phyloP scores from a whole-genome alignment of 192 early-diverging fungal species.

The Gonapodya prolifera region DNA sequence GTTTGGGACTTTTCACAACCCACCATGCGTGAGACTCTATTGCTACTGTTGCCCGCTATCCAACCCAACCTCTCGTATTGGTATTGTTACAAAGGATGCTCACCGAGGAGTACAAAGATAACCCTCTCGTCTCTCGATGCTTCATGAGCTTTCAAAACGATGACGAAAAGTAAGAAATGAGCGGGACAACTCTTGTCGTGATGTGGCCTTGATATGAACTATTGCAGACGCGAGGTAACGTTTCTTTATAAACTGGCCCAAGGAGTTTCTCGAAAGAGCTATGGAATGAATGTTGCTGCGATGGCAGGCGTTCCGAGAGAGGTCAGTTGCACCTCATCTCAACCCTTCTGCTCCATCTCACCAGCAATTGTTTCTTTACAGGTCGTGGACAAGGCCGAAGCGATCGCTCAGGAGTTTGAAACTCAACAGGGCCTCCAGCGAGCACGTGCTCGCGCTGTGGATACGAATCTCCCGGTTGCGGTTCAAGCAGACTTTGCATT shows the following conservation, averaged over 20 bases:
- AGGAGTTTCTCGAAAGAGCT: conserved; percentile 83
- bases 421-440: conserved; percentile 16
- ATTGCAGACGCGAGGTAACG: conserved; percentile 56
- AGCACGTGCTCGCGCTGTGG: neutral
- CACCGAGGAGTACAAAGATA: conserved; percentile 68
- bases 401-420: conserved; percentile 67
- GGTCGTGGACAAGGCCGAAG: conserved; percentile 40
- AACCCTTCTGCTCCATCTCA: neutral
- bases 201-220: neutral
- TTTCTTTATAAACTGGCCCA: conserved; percentile 83
- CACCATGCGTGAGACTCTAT: conserved; percentile 51
- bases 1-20: conserved; percentile 88
- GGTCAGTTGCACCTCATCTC: conserved; percentile 21
- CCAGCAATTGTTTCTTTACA: conserved; percentile 13
- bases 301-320: conserved; percentile 79
- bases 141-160: conserved; percentile 65
- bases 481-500: conserved; percentile 16
- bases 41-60: neutral
- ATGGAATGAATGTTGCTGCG: conserved; percentile 96
- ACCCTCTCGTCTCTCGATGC: conserved; percentile 66
- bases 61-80: neutral
- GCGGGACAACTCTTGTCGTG: no score
- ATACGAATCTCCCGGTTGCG: conserved; percentile 12
- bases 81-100: conserved; percentile 34
- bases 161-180: conserved; percentile 39